These are phyloP conservation scores for Dichomitus squalens DNA, from an alignment of 1,284 basidiomycete species.

Conservation along the genomic window DNA sequence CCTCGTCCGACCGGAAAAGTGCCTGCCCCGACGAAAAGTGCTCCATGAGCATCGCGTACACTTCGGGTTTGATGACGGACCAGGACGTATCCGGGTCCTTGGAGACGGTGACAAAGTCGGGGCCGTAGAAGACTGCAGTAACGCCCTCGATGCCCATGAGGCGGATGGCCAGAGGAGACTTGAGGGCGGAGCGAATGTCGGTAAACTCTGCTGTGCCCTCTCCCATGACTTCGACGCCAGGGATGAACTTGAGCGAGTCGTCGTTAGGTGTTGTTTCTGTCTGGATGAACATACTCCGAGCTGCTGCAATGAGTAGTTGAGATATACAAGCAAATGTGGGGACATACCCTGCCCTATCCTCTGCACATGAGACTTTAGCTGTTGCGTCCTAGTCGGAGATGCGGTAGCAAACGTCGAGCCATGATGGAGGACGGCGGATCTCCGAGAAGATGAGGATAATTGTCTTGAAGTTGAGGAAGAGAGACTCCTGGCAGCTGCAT, in stretches of 20 bases:
- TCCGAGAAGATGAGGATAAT: conserved; percentile 25
- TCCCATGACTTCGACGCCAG: conserved; percentile 84
- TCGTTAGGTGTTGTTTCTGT: conserved; percentile 98
- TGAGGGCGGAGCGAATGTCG: conserved; percentile 81
- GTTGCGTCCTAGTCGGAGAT: conserved; percentile 33
- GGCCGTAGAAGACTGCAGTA: conserved; percentile 89
- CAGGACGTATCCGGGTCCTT: conserved; percentile 89
- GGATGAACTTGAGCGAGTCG: conserved; percentile 98
- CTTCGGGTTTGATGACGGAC: conserved; percentile 95
- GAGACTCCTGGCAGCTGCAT: background rate
- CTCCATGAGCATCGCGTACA: conserved; percentile 98
- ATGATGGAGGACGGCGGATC: conserved; percentile 30
- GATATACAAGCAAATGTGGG: background rate
- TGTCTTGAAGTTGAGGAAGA: conserved; percentile 8
- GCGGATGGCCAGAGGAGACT: conserved; percentile 89
- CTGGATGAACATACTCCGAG: conserved; percentile 94
- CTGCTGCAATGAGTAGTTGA: conserved; percentile 40
- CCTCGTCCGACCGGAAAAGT: conserved; percentile 83
- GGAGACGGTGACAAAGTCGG: conserved; percentile 96
- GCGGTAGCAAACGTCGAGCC: conserved; percentile 41
- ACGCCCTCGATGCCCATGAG: conserved; percentile 95
- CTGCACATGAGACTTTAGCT: conserved; percentile 6
- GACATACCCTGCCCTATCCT: conserved; percentile 29
- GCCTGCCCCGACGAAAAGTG: conserved; percentile 89
- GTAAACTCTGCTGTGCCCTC: conserved; percentile 90